Percentiles rank a stretch among this genome's conserved stretches.
These are phyloP conservation scores for Skeletonema potamos DNA, from an alignment of 108 stramenopile genomes.

Conservation along the genomic window DNA sequence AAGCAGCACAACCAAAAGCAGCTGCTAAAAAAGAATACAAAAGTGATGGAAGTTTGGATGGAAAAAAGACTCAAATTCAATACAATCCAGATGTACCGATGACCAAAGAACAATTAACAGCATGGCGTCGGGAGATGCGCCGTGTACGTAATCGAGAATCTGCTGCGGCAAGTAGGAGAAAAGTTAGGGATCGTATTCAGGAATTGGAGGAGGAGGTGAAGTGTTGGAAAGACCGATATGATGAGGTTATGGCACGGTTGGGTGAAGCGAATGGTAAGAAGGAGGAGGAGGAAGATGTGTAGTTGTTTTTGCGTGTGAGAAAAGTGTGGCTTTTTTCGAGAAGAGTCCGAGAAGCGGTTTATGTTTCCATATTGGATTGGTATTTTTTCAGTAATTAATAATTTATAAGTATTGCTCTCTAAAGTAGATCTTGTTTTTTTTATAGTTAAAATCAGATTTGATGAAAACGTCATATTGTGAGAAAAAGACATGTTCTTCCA, in stretches of 20 bases:
- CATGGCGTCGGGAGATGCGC: constrained; percentile 83
- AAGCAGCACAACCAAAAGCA: constrained; percentile 2
- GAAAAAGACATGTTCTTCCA: neutral
- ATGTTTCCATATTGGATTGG: neutral
- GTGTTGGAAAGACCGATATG: constrained; percentile 76
- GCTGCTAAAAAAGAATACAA: neutral
- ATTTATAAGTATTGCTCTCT: neutral
- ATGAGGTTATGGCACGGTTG: constrained; percentile 66
- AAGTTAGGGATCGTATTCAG: constrained; percentile 72
- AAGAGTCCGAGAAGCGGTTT: neutral
- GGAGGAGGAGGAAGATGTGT: neutral
- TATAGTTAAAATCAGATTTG: neutral
- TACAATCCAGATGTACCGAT: constrained; percentile 88
- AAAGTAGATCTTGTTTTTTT: neutral
- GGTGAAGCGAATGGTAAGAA: constrained; percentile 9
- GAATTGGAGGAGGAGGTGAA: constrained; percentile 81
- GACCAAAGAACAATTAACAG: constrained; percentile 83
- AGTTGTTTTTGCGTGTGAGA: neutral
- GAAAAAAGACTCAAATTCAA: constrained; percentile 60
- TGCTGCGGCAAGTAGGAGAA: constrained; percentile 79
- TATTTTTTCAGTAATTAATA: neutral
- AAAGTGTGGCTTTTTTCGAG: neutral
- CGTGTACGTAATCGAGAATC: constrained; percentile 83
- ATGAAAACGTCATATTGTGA: neutral
- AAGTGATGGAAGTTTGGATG: neutral